A percentile compares a stretch with the other conserved stretches of the same genome.
These are phyloP conservation scores for Fistulinella cinereoalba DNA, from an alignment of 1,284 basidiomycete genomes.

Conservation along the genomic window DNA sequence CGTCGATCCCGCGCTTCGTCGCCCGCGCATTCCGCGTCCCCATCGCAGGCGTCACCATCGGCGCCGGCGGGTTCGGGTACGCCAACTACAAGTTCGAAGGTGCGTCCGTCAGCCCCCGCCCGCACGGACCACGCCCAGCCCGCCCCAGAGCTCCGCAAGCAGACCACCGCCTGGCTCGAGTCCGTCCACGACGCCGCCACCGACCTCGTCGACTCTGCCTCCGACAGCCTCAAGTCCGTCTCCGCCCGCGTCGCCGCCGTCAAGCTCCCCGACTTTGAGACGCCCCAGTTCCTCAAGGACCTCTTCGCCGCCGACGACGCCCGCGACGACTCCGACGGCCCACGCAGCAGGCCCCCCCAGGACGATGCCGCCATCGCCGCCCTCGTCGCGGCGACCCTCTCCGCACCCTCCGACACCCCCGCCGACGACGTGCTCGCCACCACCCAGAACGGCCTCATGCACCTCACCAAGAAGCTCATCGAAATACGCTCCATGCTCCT, in stretches of 20 bases:
- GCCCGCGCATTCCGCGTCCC: slow-evolving; percentile 83
- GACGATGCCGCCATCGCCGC: slow-evolving; percentile 66
- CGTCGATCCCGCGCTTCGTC: slow-evolving; percentile 79
- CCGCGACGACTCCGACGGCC: slow-evolving; percentile 20
- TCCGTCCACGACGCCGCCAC: slow-evolving; percentile 67
- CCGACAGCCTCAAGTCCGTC: slow-evolving; percentile 60
- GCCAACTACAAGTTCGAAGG: slow-evolving; percentile 94
- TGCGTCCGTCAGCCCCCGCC: slow-evolving; percentile 36
- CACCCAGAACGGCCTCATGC: slow-evolving; percentile 76
- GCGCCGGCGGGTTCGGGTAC: slow-evolving; percentile 87
- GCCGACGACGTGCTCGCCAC: slow-evolving; percentile 40
- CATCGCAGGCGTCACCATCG: slow-evolving; percentile 80
- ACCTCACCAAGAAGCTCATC: slow-evolving; percentile 93
- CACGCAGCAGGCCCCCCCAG: slow-evolving; percentile 45
- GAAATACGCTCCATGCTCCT: slow-evolving; percentile 93
- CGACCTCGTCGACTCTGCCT: slow-evolving; percentile 63
- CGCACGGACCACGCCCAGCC: background rate
- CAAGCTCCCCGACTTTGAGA: too few species aligned
- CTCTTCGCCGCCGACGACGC: slow-evolving; percentile 49
- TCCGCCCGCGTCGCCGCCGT: slow-evolving; percentile 52
- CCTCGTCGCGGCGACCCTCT: slow-evolving; percentile 68
- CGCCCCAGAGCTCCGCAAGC: slow-evolving; percentile 62
- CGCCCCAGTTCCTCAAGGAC: slow-evolving; percentile 73
- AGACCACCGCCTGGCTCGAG: slow-evolving; percentile 62
- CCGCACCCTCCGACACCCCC: slow-evolving; percentile 63